Base-by-base conservation (phyloP, 1,284 basidiomycete species). In the Phlebopus sp. region DNA sequence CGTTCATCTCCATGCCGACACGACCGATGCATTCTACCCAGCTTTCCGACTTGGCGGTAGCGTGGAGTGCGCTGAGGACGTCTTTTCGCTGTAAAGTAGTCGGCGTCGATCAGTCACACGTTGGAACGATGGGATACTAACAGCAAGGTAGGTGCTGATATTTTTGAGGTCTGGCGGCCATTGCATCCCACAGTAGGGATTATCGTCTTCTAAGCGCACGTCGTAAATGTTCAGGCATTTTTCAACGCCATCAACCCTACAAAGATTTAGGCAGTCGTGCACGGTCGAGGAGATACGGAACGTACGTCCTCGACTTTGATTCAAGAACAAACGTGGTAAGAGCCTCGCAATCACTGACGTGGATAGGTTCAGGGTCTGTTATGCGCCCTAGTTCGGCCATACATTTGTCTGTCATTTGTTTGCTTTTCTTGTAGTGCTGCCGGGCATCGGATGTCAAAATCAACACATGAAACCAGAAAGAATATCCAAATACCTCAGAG, bases 221-320 rank as follows among this genome's bases (percentile, higher is more conserved):
- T 99, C 97, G 61, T 99, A 99, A 38, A 98, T 84, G 66, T 99
- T 99, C 59, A 95, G 75, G 68, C 96, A 99, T 68, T 82, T 86
- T 32, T 76, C 67, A 52, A 78, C 69, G 5, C 86, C 88, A 45
- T 93, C 76, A 18, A 86, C 75, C 38, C 90, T 94, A 57, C 2
- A 7, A 2, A 40, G 21, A 15, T 18, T 50, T 23, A 49, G 50
- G n/a, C 37, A 29, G 15, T 31, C 9, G 42, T 38, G 14, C 37
- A 35, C 34, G 31, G 34, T 14, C 21, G 37, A 30, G 13, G 21
- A 41, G 36, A 23, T 11, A 37, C 11, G n/a, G 3, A 39, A 71
- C 84, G 59, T 57, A 92, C 91, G 73, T 74, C 60, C 82, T 79
- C n/a, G 74, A 72, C 46, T 80, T 85, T 37, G 78, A 75, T 15